phyloP scores from a whole-genome alignment of 2,329 filamentous ascomycete genomes.

The Ophiosphaerella korrae region DNA sequence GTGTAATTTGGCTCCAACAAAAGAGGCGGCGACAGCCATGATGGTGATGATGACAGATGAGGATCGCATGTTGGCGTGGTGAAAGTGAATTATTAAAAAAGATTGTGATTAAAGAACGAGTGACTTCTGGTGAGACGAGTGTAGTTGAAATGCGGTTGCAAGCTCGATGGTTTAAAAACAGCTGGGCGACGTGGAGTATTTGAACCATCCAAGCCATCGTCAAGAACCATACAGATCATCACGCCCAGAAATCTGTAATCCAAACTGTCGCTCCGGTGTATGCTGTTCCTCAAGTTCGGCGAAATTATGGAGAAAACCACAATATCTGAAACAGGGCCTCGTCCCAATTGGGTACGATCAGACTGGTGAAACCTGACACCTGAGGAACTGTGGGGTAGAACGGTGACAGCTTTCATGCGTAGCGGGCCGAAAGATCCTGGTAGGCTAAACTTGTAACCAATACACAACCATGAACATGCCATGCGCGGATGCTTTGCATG shows the following conservation, averaged over 20 bases:
- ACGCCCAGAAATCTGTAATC: too few species aligned
- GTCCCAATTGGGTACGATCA: conserved; percentile 1
- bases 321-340: conserved; percentile 12
- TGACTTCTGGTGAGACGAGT: neutral
- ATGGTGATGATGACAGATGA: conserved; percentile 16
- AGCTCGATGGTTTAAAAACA: conserved; percentile 1
- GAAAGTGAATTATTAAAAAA: neutral
- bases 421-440: neutral
- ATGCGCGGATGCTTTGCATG: neutral
- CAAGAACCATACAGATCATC: too few species aligned
- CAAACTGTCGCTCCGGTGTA: neutral
- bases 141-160: neutral
- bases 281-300: conserved; percentile 5
- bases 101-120: neutral
- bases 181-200: neutral
- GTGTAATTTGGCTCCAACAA: conserved; percentile 28
- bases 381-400: neutral
- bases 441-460: neutral
- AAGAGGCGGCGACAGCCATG: conserved; percentile 15
- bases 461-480: neutral
- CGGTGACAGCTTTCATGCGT: neutral
- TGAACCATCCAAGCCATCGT: too few species aligned
- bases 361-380: neutral
- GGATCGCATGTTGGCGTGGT: conserved; percentile 23
- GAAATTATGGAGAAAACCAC: conserved; percentile 15